Conservation (phyloP, 306 rosid species). For the Vicia villosa region DNA sequence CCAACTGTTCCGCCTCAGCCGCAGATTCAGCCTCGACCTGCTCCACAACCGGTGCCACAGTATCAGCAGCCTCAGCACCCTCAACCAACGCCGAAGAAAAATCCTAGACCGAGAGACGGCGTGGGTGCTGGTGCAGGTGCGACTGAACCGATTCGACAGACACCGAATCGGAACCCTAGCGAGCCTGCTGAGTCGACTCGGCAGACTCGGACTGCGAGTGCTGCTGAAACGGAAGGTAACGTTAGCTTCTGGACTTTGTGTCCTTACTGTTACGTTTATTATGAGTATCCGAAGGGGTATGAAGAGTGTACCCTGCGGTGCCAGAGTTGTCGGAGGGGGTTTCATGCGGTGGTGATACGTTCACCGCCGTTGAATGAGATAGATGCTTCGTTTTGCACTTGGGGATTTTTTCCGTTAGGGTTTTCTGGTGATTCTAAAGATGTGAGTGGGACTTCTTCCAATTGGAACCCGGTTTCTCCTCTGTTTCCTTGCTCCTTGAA, state of each 20-base stretch:
- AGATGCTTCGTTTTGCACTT: conserved; percentile 61
- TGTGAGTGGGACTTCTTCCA: conserved; percentile 39
- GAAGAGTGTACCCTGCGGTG: conserved; percentile 86
- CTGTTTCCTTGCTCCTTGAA: conserved; percentile 70
- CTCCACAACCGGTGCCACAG: background rate
- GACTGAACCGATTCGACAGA: conserved; percentile 38
- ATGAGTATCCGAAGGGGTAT: conserved; percentile 73
- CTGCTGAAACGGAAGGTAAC: conserved; percentile 26
- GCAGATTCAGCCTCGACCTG: background rate
- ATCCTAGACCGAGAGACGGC: conserved; percentile 43
- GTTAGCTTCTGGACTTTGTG: conserved; percentile 91
- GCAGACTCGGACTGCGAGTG: conserved; percentile 31
- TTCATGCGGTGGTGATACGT: conserved; percentile 66
- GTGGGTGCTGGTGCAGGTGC: conserved; percentile 23
- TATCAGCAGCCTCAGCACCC: conserved; percentile 33
- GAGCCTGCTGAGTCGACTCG: conserved; percentile 44
- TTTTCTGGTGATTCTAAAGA: conserved; percentile 49
- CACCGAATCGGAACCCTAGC: conserved; percentile 30
- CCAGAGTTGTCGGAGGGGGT: conserved; percentile 79
- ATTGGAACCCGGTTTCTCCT: conserved; percentile 78
- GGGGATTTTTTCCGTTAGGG: conserved; percentile 88
- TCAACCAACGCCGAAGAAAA: conserved; percentile 38
- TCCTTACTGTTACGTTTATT: conserved; percentile 81
- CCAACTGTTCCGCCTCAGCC: conserved; percentile 34
- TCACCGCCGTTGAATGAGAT: conserved; percentile 68